Conservation (phyloP, 768 basidiomycete genomes). For the Termitomyces sp. region DNA sequence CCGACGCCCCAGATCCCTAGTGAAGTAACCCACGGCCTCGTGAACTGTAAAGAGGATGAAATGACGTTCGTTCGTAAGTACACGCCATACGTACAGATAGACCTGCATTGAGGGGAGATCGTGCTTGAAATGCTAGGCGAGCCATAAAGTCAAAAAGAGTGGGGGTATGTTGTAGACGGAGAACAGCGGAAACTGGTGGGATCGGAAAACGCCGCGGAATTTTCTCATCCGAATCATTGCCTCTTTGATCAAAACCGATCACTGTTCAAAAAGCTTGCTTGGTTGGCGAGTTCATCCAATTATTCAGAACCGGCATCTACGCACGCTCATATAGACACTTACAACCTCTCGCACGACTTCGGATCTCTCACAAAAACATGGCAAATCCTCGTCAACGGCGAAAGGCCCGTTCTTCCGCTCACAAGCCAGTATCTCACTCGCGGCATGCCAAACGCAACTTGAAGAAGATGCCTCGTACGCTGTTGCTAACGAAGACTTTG, state of each 20-base stretch:
- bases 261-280: background rate
- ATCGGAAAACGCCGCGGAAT: conserved; percentile 25
- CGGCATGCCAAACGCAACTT: conserved; percentile 67
- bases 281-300: background rate
- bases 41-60: conserved; percentile 27
- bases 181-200: conserved; percentile 21
- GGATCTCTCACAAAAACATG: conserved; percentile 41
- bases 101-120: conserved; percentile 30
- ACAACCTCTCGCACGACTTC: background rate
- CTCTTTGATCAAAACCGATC: conserved; percentile 3
- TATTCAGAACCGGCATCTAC: background rate
- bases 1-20: conserved; percentile 70
- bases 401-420: conserved; percentile 75
- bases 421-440: conserved; percentile 70
- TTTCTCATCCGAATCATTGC: conserved; percentile 6
- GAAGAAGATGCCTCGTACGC: conserved; percentile 70
- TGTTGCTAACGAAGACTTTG: background rate
- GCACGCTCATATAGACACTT: background rate
- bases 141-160: conserved; percentile 30
- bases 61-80: conserved; percentile 9
- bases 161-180: conserved; percentile 17
- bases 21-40: conserved; percentile 54
- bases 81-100: conserved; percentile 27
- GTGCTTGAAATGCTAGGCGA: conserved; percentile 31
- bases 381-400: conserved; percentile 91